phyloP scores from a whole-genome alignment of 352 stramenopile genomes.

The Phytophthora capsici region DNA sequence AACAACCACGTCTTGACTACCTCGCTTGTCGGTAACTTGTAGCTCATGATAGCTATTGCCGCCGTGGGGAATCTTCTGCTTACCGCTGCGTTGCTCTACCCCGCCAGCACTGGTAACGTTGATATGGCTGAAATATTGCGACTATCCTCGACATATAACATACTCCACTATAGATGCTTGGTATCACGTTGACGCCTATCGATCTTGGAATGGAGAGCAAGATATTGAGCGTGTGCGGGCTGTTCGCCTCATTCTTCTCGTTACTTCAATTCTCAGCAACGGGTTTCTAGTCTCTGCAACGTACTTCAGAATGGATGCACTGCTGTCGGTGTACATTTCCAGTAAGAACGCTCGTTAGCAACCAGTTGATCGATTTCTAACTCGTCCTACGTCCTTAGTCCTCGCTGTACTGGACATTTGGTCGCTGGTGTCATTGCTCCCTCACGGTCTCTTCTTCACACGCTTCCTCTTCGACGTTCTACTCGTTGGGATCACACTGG shows the following conservation, averaged over 20 bases:
- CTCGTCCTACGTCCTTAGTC: conserved; percentile 23
- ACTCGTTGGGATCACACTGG: conserved; percentile 44
- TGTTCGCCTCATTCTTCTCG: conserved; percentile 40
- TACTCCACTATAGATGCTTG: conserved; percentile 54
- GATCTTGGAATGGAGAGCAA: conserved; percentile 25
- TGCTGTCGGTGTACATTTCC: conserved; percentile 57
- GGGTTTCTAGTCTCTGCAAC: conserved; percentile 33
- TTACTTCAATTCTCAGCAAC: conserved; percentile 41
- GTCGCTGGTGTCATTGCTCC: conserved; percentile 53
- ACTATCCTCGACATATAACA: too few relatives aligned
- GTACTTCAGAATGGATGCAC: conserved; percentile 27
- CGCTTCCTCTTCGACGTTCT: conserved; percentile 64
- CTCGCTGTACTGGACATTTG: conserved; percentile 42
- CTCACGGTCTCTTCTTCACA: conserved; percentile 64
- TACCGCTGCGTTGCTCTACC: conserved; percentile 40
- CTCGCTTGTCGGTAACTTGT: neutral
- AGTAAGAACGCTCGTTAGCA: conserved; percentile 27
- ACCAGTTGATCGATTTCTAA: neutral
- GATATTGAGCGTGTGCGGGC: conserved; percentile 40
- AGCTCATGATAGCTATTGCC: conserved; percentile 10
- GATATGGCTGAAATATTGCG: neutral
- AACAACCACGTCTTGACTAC: neutral
- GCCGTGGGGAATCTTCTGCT: conserved; percentile 31
- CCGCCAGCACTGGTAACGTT: conserved; percentile 32
- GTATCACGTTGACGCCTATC: conserved; percentile 53